These are phyloP conservation scores for Penicillium oxalicum DNA, from an alignment of 2,329 filamentous ascomycete species.

Conservation along the genomic window DNA sequence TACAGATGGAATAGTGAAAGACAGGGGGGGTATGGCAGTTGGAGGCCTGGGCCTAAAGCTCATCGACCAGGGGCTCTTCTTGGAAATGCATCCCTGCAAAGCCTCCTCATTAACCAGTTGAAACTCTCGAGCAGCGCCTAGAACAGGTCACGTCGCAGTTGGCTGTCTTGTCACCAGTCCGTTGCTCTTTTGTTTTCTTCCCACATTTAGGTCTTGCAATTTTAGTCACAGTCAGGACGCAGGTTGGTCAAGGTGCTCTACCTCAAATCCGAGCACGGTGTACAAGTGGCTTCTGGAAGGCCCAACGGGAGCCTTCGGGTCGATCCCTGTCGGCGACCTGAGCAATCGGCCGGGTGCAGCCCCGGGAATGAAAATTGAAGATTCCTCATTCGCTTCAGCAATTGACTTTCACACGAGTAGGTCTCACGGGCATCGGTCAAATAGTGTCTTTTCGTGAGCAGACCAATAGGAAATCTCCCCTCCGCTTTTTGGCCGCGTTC, in stretches of 20 bases:
- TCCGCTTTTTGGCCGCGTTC: no score
- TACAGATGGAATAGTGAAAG: slow-evolving; percentile 8
- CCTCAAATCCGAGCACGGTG: no score
- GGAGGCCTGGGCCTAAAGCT: slow-evolving; percentile 7
- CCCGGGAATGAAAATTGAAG: slow-evolving; percentile 7
- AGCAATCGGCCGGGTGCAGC: slow-evolving; percentile 17
- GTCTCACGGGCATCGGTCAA: no score
- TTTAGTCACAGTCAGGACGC: no score
- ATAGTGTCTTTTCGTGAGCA: no score
- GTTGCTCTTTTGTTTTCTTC: no score
- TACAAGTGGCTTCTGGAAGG: no score
- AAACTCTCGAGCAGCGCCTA: slow-evolving; percentile 1
- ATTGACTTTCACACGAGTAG: not conserved
- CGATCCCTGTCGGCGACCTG: slow-evolving; percentile 7
- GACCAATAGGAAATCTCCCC: no score
- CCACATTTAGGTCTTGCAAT: no score
- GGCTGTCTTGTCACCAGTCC: not conserved
- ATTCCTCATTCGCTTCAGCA: slow-evolving; percentile 4
- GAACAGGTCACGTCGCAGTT: slow-evolving; percentile 4
- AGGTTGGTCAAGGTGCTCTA: no score
- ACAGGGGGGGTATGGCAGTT: slow-evolving; percentile 5
- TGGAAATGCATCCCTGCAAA: slow-evolving; percentile 1
- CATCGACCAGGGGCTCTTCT: slow-evolving; percentile 3
- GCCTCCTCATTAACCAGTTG: slow-evolving; percentile 10
- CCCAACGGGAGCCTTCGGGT: not conserved